These are phyloP conservation scores for Suhomyces choctaworum DNA, from an alignment of 1,139 yeast species.

Conservation along the genomic window DNA sequence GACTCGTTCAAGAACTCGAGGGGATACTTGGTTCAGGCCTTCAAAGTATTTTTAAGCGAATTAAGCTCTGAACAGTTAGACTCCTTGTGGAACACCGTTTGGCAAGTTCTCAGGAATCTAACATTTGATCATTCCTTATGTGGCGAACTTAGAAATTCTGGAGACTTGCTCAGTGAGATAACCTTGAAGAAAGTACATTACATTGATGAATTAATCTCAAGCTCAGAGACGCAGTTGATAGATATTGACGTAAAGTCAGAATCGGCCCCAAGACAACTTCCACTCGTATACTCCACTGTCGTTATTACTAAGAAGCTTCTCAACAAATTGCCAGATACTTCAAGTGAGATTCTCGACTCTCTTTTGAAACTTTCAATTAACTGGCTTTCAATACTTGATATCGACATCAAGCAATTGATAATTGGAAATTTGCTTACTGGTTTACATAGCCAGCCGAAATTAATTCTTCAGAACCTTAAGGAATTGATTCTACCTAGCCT, in stretches of 20 bases:
- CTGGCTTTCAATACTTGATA: slow-evolving; percentile 27
- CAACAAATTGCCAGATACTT: slow-evolving; percentile 19
- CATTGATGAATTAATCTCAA: slow-evolving; percentile 19
- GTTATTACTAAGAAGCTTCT: slow-evolving; percentile 38
- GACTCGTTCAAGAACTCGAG: slow-evolving; percentile 11
- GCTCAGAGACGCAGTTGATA: slow-evolving; percentile 6
- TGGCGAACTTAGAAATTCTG: slow-evolving; percentile 18
- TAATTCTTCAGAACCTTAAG: slow-evolving; percentile 16
- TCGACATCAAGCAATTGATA: slow-evolving; percentile 55
- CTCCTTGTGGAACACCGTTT: slow-evolving; percentile 16
- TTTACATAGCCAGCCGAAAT: slow-evolving; percentile 43
- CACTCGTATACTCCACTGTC: slow-evolving; percentile 31
- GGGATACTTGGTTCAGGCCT: slow-evolving; percentile 14
- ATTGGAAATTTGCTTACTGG: slow-evolving; percentile 62
- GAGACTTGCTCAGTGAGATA: slow-evolving; percentile 17
- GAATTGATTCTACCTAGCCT: slow-evolving; percentile 44
- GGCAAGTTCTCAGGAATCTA: slow-evolving; percentile 12
- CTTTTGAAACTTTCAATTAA: slow-evolving; percentile 12
- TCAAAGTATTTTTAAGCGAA: slow-evolving; percentile 12
- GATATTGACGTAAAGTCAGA: slow-evolving; percentile 1
- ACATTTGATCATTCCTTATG: slow-evolving; percentile 16
- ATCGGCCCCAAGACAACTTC: slow-evolving; percentile 1
- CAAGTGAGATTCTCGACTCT: slow-evolving; percentile 14
- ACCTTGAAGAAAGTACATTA: slow-evolving; percentile 13
- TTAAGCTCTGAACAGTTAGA: slow-evolving; percentile 10